A percentile compares a stretch with the other conserved stretches of the same genome.
phyloP scores from a whole-genome alignment of 352 stramenopile genomes.

The Nothophytophthora sp. region DNA sequence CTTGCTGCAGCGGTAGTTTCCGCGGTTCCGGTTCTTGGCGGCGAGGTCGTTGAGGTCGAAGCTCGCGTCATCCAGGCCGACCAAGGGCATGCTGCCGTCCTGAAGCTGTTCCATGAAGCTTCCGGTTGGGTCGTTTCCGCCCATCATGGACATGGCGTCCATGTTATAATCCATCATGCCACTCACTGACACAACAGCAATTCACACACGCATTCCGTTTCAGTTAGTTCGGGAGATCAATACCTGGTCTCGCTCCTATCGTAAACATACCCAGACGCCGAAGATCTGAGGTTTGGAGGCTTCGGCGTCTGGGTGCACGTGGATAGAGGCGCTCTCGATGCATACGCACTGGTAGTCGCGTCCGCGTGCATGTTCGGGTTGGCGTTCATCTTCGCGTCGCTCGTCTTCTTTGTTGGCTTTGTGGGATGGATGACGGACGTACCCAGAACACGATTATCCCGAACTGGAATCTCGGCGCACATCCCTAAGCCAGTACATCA shows the following conservation, averaged over 20 bases:
- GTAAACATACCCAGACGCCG: too few relatives aligned
- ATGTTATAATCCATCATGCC: conserved; percentile 64
- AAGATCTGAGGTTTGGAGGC: too few relatives aligned
- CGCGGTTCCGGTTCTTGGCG: conserved; percentile 76
- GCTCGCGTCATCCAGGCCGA: conserved; percentile 14
- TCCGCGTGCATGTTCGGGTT: conserved; percentile 37
- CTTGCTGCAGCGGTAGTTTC: conserved; percentile 89
- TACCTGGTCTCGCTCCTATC: too few relatives aligned
- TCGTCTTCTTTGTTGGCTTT: conserved; percentile 7
- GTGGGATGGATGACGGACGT: too few relatives aligned
- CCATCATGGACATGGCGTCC: conserved; percentile 46
- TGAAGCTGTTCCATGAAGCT: conserved; percentile 64
- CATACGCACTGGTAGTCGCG: conserved; percentile 28
- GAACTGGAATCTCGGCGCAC: too few relatives aligned
- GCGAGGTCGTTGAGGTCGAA: conserved; percentile 48
- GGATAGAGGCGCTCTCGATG: not conserved
- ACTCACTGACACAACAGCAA: conserved; percentile 24
- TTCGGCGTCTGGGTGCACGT: not conserved
- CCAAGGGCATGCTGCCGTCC: conserved; percentile 29
- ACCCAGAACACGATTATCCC: too few relatives aligned
- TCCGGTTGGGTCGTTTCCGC: conserved; percentile 15
- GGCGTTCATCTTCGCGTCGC: conserved; percentile 21
- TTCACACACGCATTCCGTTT: too few relatives aligned
- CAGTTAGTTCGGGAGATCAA: too few relatives aligned
- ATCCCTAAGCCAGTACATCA: too few relatives aligned